A percentile compares a stretch with the other conserved stretches of the same genome.
Conservation (phyloP, 140 eudicot genomes). For the Bidens hawaiensis region DNA sequence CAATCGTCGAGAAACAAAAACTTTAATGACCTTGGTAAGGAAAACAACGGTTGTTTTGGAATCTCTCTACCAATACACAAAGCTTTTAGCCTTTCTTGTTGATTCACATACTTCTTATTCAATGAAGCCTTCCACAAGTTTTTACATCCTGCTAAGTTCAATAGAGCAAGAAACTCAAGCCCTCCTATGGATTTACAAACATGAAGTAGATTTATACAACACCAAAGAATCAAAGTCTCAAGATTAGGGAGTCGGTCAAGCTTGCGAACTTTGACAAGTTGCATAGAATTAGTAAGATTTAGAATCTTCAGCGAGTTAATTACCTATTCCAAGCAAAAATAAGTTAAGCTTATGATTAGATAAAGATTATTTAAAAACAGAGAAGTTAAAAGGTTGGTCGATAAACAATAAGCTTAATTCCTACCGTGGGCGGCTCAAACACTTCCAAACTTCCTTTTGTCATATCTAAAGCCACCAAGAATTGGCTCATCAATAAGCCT, state of each 20-base stretch:
- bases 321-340: not conserved
- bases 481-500: not conserved
- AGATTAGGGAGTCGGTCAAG: not conserved
- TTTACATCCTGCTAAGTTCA: slow-evolving; percentile 11
- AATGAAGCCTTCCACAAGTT: slow-evolving; percentile 2
- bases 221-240: not conserved
- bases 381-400: not conserved
- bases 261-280: not conserved
- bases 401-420: not conserved
- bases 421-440: not conserved
- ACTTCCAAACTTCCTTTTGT: not conserved
- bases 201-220: not conserved
- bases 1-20: slow-evolving; percentile 8
- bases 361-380: not conserved
- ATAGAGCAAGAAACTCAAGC: not conserved
- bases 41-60: not conserved
- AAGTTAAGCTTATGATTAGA: not conserved
- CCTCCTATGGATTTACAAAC: not conserved
- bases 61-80: not conserved
- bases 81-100: not conserved
- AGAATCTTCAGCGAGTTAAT: not conserved
- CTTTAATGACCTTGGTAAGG: not conserved
- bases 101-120: not conserved
- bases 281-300: not conserved
- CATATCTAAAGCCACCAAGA: slow-evolving; percentile 12